Conservation (phyloP, 805 yeast genomes). For the Saccharomyces kudriavzevii region DNA sequence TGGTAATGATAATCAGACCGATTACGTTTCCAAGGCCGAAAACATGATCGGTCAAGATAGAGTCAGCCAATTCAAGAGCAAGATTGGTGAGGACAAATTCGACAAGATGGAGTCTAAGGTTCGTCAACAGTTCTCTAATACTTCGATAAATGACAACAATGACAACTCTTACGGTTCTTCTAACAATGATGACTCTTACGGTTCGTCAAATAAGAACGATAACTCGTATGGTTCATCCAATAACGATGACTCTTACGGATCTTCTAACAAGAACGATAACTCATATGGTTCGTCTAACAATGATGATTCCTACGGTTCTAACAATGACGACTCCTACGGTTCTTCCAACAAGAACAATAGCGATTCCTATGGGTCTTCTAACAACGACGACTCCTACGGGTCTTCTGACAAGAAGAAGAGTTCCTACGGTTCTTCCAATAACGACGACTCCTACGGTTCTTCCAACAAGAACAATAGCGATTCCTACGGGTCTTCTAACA, state of each 20-base stretch:
- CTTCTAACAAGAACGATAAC: conserved; percentile 20
- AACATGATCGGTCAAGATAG: conserved; percentile 26
- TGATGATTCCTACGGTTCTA: conserved; percentile 20
- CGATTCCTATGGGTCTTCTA: conserved; percentile 11
- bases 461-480: conserved; percentile 7
- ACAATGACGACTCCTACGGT: conserved; percentile 19
- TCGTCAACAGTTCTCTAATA: conserved; percentile 24
- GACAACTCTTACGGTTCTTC: conserved; percentile 21
- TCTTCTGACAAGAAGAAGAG: conserved; percentile 10
- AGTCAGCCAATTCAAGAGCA: conserved; percentile 20
- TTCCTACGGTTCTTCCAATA: conserved; percentile 15
- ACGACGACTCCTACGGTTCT: conserved; percentile 13
- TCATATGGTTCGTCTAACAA: conserved; percentile 20
- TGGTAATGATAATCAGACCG: conserved; percentile 6
- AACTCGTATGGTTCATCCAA: conserved; percentile 21
- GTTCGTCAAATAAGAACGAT: not conserved
- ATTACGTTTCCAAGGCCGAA: conserved; percentile 27
- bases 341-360: conserved; percentile 12
- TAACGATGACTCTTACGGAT: conserved; percentile 28
- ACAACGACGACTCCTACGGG: conserved; percentile 17
- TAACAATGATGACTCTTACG: conserved; percentile 10
- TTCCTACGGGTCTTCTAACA: conserved; percentile 11
- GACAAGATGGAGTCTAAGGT: conserved; percentile 24
- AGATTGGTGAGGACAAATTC: conserved; percentile 29
- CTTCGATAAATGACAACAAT: conserved; percentile 21